These are phyloP conservation scores for Penicillium brasilianum DNA, from an alignment of 2,329 filamentous ascomycete species.

Conservation along the genomic window DNA sequence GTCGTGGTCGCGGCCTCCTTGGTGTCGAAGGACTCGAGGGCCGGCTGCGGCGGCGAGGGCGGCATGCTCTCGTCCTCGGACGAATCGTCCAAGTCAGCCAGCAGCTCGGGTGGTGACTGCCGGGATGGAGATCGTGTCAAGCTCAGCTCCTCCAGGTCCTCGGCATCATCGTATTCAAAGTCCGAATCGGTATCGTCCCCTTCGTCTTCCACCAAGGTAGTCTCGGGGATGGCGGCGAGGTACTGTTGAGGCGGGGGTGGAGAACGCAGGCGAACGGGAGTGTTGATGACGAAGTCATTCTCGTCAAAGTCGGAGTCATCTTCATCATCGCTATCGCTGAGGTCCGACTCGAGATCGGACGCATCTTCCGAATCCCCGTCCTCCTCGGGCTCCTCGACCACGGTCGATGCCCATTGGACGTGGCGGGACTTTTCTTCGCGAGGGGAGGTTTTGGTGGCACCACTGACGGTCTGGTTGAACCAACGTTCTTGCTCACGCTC, in stretches of 20 bases:
- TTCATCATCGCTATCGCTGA: slow-evolving; percentile 46
- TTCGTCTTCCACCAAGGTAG: slow-evolving; percentile 39
- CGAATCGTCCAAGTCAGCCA: slow-evolving; percentile 67
- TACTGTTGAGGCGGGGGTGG: slow-evolving; percentile 31
- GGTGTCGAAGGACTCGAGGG: slow-evolving; percentile 65
- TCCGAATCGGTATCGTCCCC: slow-evolving; percentile 60
- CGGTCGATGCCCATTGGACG: slow-evolving; percentile 84
- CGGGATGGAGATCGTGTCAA: slow-evolving; percentile 73
- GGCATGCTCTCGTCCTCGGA: slow-evolving; percentile 76
- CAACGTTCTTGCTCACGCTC: slow-evolving; percentile 95
- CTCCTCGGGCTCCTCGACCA: slow-evolving; percentile 74
- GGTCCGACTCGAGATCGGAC: slow-evolving; percentile 59
- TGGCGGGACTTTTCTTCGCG: slow-evolving; percentile 66
- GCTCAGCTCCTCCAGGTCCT: slow-evolving; percentile 65
- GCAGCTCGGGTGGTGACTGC: slow-evolving; percentile 70
- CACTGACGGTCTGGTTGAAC: slow-evolving; percentile 95
- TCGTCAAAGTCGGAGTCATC: slow-evolving; percentile 57
- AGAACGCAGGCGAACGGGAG: slow-evolving; percentile 36
- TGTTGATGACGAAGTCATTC: slow-evolving; percentile 47
- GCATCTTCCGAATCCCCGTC: slow-evolving; percentile 72
- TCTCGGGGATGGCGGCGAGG: slow-evolving; percentile 37
- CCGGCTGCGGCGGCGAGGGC: slow-evolving; percentile 65
- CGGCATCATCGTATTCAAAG: slow-evolving; percentile 60
- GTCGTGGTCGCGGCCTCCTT: slow-evolving; percentile 57
- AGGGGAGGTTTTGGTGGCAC: slow-evolving; percentile 60